phyloP scores from a whole-genome alignment of 176 grass and related monocot genomes.

The Phoenix dactylifera region DNA sequence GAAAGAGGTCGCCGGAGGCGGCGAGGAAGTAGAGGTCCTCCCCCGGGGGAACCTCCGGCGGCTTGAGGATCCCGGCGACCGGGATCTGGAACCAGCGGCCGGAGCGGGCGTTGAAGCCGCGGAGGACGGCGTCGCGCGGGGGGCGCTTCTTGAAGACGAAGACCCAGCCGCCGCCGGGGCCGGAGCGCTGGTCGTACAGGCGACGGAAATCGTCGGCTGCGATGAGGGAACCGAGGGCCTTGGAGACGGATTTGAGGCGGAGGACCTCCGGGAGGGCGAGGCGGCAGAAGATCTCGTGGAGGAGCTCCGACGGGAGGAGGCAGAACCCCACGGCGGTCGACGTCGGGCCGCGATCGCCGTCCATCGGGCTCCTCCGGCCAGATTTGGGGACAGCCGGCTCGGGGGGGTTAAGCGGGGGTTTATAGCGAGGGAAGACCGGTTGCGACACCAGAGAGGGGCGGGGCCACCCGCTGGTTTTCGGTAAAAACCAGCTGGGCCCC shows the following conservation, averaged over 20 bases:
- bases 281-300: conserved; percentile 70
- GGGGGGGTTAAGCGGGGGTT: not conserved
- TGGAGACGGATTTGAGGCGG: conserved; percentile 61
- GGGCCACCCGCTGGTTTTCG: too few species aligned
- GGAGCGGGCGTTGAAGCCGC: conserved; percentile 74
- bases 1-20: conserved; percentile 70
- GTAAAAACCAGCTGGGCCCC: too few species aligned
- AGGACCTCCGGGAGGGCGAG: conserved; percentile 67
- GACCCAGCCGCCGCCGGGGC: conserved; percentile 62
- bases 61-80: conserved; percentile 40
- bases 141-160: conserved; percentile 85
- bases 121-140: conserved; percentile 48
- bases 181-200: conserved; percentile 29
- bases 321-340: conserved; percentile 29
- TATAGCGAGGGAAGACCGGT: conserved; percentile 17
- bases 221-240: conserved; percentile 55
- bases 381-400: not conserved
- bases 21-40: conserved; percentile 93
- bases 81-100: conserved; percentile 85
- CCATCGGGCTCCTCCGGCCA: not conserved
- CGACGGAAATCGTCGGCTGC: conserved; percentile 67
- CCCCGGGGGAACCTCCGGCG: conserved; percentile 43
- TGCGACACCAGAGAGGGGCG: not conserved
- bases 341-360: conserved; percentile 2
- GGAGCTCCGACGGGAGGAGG: conserved; percentile 68